Evolutionary conservation across 306 rosid species (phyloP).

Genomic region (Clitoria ternatea): DNA sequence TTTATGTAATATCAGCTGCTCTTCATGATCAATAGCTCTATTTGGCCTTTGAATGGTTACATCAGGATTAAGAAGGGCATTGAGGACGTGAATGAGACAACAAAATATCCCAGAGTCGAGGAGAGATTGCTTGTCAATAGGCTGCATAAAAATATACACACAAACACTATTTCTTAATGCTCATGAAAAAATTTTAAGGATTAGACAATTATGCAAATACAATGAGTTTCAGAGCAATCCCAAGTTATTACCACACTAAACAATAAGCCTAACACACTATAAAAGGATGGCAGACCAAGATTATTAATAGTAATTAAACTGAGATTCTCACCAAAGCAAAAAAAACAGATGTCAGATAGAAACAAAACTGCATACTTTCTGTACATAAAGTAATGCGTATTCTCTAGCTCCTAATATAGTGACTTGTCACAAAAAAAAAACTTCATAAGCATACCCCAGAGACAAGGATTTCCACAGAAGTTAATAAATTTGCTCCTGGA

Average conservation of each 20-base stretch:
- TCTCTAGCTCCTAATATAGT: constrained; percentile 9
- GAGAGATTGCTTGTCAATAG: constrained; percentile 94
- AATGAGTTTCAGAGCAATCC: background rate
- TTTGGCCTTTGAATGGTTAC: constrained; percentile 47
- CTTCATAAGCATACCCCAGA: constrained; percentile 73
- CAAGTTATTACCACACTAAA: constrained; percentile 4
- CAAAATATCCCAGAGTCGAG: constrained; percentile 98
- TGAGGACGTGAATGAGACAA: constrained; percentile 90
- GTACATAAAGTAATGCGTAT: background rate
- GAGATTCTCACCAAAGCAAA: constrained; percentile 10
- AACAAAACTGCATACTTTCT: background rate
- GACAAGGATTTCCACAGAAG: constrained; percentile 82
- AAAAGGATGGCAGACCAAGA: constrained; percentile 9
- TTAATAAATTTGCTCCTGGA: constrained; percentile 91
- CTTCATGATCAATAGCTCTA: constrained; percentile 46
- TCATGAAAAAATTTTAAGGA: background rate
- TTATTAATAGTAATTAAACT: constrained; percentile 1
- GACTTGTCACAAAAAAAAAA: constrained; percentile 27
- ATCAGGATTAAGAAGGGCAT: constrained; percentile 83
- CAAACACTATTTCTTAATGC: constrained; percentile 17
- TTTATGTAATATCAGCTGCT: constrained; percentile 30
- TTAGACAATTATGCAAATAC: background rate
- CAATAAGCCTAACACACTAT: constrained; percentile 3
- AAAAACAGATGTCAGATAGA: background rate
- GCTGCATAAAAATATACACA: constrained; percentile 51